These are phyloP conservation scores for Hymenoscyphus scutula DNA, from an alignment of 2,329 filamentous ascomycete genomes.

Conservation along the genomic window DNA sequence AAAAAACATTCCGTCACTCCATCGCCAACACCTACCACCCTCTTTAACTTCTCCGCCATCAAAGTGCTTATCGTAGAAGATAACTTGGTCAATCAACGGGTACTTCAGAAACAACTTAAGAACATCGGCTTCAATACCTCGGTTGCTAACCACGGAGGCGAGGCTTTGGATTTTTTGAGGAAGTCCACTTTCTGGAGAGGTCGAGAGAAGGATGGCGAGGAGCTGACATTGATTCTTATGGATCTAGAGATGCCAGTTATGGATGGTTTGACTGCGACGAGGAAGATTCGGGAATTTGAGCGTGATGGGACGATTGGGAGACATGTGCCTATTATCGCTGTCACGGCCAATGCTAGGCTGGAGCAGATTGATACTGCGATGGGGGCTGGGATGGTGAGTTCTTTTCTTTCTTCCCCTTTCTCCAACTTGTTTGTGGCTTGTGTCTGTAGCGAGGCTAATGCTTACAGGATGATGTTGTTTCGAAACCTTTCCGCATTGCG, in stretches of 20 bases:
- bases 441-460: conserved; percentile 22
- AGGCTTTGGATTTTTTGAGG: conserved; percentile 57
- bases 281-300: conserved; percentile 67
- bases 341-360: conserved; percentile 75
- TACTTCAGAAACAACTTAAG: conserved; percentile 59
- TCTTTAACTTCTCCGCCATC: conserved; percentile 25
- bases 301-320: conserved; percentile 55
- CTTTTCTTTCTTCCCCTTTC: not conserved
- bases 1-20: conserved; percentile 14
- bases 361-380: conserved; percentile 73
- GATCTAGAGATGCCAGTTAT: conserved; percentile 83
- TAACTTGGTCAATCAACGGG: conserved; percentile 65
- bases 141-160: conserved; percentile 63
- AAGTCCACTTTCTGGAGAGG: conserved; percentile 56
- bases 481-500: conserved; percentile 76
- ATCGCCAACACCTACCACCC: conserved; percentile 3
- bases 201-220: conserved; percentile 42
- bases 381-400: conserved; percentile 67
- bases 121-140: conserved; percentile 59
- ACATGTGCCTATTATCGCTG: conserved; percentile 77
- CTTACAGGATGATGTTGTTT: conserved; percentile 68
- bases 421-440: not conserved
- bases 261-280: conserved; percentile 74
- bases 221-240: conserved; percentile 71
- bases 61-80: conserved; percentile 66